phyloP scores from a whole-genome alignment of 139 green algal species.

The Chlorella sp. region DNA sequence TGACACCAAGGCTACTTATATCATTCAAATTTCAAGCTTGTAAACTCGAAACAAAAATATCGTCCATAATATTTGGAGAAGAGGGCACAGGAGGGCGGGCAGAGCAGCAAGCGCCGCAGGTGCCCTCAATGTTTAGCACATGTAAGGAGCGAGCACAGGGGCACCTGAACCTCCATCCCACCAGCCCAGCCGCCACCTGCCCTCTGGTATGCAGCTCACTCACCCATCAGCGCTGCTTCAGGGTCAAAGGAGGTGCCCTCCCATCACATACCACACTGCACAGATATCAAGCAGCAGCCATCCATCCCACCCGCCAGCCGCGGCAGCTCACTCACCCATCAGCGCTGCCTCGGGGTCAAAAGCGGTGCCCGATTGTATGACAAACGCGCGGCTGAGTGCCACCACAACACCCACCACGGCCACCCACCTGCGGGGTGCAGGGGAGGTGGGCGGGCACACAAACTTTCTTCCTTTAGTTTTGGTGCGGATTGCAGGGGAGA shows the following conservation, averaged over 20 bases:
- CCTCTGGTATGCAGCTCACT: too few relatives aligned
- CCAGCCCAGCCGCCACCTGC: too few relatives aligned
- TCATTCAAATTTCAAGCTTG: too few relatives aligned
- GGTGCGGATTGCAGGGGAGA: too few relatives aligned
- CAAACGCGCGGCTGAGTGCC: constrained; percentile 65
- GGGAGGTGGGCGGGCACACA: neutral
- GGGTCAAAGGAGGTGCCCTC: constrained; percentile 83
- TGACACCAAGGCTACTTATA: too few relatives aligned
- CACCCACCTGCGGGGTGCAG: constrained; percentile 63
- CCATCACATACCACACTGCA: neutral
- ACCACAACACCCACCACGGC: constrained; percentile 80
- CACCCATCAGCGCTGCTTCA: constrained; percentile 75
- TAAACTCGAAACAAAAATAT: too few relatives aligned
- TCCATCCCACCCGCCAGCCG: neutral
- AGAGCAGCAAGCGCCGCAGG: neutral
- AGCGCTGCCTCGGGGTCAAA: constrained; percentile 90
- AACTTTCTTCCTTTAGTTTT: too few relatives aligned
- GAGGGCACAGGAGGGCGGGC: neutral
- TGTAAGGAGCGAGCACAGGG: too few relatives aligned
- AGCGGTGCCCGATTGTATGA: constrained; percentile 60
- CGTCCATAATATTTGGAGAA: too few relatives aligned
- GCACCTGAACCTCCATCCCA: too few relatives aligned
- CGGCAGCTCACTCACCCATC: constrained; percentile 31
- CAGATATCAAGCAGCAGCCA: neutral
- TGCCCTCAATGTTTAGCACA: too few relatives aligned